These are phyloP conservation scores for Pseudocercospora eumusae DNA, from an alignment of 2,329 filamentous ascomycete species.

Conservation along the genomic window DNA sequence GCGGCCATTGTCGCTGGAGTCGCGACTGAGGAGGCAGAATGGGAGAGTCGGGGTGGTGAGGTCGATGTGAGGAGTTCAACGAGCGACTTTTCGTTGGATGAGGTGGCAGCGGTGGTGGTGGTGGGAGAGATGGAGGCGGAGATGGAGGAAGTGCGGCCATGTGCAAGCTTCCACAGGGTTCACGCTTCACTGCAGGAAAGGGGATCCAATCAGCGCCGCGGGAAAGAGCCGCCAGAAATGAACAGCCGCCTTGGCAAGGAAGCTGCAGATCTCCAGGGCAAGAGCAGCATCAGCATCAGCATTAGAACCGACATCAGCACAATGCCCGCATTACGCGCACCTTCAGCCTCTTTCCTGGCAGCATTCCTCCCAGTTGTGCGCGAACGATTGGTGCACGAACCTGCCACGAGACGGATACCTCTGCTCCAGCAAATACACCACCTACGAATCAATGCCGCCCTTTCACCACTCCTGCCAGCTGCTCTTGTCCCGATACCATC, in stretches of 20 bases:
- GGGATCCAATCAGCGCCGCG: conserved; percentile 22
- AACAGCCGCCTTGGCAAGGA: conserved; percentile 15
- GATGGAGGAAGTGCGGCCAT: conserved; percentile 26
- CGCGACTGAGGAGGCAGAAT: not conserved
- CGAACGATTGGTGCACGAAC: conserved; percentile 44
- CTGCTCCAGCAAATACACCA: conserved; percentile 50
- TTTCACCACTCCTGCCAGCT: conserved; percentile 49
- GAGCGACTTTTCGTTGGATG: conserved; percentile 16
- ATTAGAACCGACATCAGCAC: too few species aligned
- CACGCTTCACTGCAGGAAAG: conserved; percentile 21
- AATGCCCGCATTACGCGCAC: conserved; percentile 45
- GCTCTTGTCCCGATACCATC: conserved; percentile 66
- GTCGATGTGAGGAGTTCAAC: conserved; percentile 3
- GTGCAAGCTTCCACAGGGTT: conserved; percentile 23
- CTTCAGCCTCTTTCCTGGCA: conserved; percentile 46
- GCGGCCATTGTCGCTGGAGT: conserved; percentile 26
- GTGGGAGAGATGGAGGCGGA: conserved; percentile 13
- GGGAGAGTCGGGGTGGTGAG: conserved; percentile 4
- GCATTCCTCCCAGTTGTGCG: conserved; percentile 57
- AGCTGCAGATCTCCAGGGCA: conserved; percentile 14
- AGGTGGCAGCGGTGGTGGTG: conserved; percentile 15
- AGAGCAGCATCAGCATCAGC: too few species aligned
- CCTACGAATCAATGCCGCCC: conserved; percentile 39
- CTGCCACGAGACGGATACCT: conserved; percentile 50
- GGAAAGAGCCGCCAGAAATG: conserved; percentile 21